Conservation (phyloP, 164 flowering plant species). For the Chimonanthus salicifolius region DNA sequence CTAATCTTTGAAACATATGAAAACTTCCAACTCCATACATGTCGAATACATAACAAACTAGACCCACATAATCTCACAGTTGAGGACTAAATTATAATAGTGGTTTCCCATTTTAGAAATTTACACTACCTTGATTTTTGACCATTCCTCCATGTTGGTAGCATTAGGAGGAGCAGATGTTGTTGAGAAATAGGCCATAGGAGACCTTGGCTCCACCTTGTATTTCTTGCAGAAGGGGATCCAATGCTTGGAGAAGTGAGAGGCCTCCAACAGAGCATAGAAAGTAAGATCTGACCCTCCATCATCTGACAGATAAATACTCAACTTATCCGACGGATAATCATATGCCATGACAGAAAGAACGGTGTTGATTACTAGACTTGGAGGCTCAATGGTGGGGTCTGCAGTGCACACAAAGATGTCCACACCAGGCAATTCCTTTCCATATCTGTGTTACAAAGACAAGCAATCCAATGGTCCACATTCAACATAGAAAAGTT, state of each 20-base stretch:
- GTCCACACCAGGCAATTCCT: slow-evolving; percentile 32
- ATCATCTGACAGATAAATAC: slow-evolving; percentile 43
- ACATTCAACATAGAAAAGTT: background rate
- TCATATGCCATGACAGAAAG: slow-evolving; percentile 43
- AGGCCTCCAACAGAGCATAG: slow-evolving; percentile 42
- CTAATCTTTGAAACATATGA: too few relatives aligned
- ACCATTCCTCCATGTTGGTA: background rate
- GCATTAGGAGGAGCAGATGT: slow-evolving; percentile 4
- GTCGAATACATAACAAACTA: too few relatives aligned
- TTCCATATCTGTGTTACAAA: slow-evolving; percentile 13
- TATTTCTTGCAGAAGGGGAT: slow-evolving; percentile 45
- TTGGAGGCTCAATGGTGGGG: slow-evolving; percentile 40
- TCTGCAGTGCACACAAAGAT: slow-evolving; percentile 50
- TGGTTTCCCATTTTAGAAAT: too few relatives aligned
- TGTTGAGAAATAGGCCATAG: slow-evolving; percentile 29
- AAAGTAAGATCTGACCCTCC: slow-evolving; percentile 41
- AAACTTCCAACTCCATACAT: too few relatives aligned
- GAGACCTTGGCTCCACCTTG: slow-evolving; percentile 30
- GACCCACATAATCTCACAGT: too few relatives aligned
- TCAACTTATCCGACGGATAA: slow-evolving; percentile 37
- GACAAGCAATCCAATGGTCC: background rate
- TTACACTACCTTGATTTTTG: slow-evolving; percentile 2
- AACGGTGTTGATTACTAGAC: slow-evolving; percentile 35
- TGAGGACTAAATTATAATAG: too few relatives aligned
- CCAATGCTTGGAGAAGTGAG: slow-evolving; percentile 33